Percentiles rank a stretch among this genome's conserved stretches.
These are phyloP conservation scores for Rhizopus sp. DNA, from an alignment of 371 early-diverging fungal species.

Conservation along the genomic window DNA sequence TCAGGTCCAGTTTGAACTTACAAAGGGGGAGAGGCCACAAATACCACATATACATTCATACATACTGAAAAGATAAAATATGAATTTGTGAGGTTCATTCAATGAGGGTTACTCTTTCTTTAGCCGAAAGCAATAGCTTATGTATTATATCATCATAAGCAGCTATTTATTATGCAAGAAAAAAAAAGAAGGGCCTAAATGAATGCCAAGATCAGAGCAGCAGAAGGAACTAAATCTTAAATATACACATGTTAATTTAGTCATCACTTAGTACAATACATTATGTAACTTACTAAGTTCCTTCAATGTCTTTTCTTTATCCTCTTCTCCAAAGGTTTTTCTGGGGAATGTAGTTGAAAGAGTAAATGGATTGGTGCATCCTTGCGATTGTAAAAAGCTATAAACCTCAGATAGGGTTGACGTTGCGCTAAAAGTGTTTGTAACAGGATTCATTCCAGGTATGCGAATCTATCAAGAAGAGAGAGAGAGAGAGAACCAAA, in stretches of 20 bases:
- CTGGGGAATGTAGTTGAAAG: constrained; percentile 78
- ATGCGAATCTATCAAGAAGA: constrained; percentile 46
- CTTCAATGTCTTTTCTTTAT: constrained; percentile 46
- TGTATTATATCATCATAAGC: not conserved
- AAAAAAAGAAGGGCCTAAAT: not conserved
- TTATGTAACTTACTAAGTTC: constrained; percentile 46
- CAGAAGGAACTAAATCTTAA: constrained; percentile 2
- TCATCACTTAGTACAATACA: no score
- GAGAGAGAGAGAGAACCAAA: not conserved
- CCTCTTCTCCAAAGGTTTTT: constrained; percentile 43
- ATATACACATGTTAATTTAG: no score
- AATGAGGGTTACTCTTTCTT: no score
- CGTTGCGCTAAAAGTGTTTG: constrained; percentile 71
- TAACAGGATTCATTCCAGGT: constrained; percentile 57
- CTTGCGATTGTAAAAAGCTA: constrained; percentile 59
- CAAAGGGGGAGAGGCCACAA: no score
- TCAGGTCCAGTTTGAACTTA: no score
- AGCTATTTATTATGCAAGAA: no score
- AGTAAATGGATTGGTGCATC: constrained; percentile 61
- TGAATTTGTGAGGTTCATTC: no score
- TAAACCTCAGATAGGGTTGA: constrained; percentile 70
- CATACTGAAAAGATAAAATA: no score
- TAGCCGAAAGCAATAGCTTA: no score
- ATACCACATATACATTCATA: no score
- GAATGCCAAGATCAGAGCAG: constrained; percentile 1